phyloP scores from a whole-genome alignment of 495 filamentous ascomycete species.

The Glutinoglossum americanum region DNA sequence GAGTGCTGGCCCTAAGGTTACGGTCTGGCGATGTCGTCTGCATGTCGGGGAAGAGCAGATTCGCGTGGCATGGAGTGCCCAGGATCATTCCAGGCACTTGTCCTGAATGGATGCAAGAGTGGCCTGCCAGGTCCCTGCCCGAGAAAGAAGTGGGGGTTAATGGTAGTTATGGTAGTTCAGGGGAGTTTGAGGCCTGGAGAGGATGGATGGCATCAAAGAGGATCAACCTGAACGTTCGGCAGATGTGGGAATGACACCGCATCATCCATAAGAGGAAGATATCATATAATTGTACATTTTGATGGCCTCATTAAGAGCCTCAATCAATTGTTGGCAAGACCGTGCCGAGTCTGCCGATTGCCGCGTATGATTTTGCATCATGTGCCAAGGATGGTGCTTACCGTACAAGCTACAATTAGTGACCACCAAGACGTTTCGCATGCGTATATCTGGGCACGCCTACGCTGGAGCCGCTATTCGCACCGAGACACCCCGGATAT shows the following conservation, averaged over 20 bases:
- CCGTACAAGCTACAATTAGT: no score
- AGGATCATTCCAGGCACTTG: conserved; percentile 58
- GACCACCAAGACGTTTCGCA: no score
- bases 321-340: no score
- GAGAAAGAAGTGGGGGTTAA: background rate
- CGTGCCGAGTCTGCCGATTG: no score
- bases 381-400: no score
- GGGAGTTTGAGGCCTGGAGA: conserved; percentile 39
- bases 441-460: background rate
- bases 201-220: conserved; percentile 74
- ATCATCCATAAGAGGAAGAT: background rate
- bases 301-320: no score
- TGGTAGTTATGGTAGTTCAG: conserved; percentile 10
- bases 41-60: conserved; percentile 56
- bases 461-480: background rate
- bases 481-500: background rate
- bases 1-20: conserved; percentile 35
- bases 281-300: background rate
- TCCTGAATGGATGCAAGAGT: conserved; percentile 47
- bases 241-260: conserved; percentile 40
- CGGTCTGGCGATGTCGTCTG: conserved; percentile 65
- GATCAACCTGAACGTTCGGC: conserved; percentile 78
- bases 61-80: conserved; percentile 89
- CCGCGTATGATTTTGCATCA: no score
- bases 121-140: conserved; percentile 33